phyloP scores from a whole-genome alignment of 2,329 filamentous ascomycete genomes.

The Didymellaceae sp. region DNA sequence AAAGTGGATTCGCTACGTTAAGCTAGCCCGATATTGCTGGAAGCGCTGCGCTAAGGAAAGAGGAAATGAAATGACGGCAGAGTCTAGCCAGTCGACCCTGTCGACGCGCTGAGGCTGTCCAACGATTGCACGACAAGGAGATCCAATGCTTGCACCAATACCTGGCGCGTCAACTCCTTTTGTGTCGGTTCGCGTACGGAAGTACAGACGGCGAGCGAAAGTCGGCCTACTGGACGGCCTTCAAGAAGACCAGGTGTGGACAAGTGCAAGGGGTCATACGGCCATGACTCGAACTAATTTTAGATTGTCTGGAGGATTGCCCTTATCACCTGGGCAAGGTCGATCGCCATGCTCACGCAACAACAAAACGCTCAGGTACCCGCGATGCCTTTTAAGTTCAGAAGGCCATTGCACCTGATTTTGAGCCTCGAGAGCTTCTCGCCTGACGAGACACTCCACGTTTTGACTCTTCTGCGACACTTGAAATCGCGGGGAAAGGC shows the following conservation, averaged over 20 bases:
- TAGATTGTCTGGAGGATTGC: slow-evolving; percentile 18
- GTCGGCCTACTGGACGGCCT: slow-evolving; percentile 10
- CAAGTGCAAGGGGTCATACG: slow-evolving; percentile 19
- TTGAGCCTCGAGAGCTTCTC: slow-evolving; percentile 27
- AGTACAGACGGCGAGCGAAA: slow-evolving; percentile 6
- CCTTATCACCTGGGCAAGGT: slow-evolving; percentile 5
- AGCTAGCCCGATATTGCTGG: slow-evolving; percentile 10
- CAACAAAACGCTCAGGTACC: slow-evolving; percentile 1
- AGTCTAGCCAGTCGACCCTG: slow-evolving; percentile 18
- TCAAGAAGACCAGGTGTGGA: slow-evolving; percentile 6
- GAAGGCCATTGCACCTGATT: slow-evolving; percentile 10
- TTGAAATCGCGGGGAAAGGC: slow-evolving; percentile 20
- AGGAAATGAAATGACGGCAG: slow-evolving; percentile 20
- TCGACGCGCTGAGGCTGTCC: slow-evolving; percentile 14
- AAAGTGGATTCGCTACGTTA: slow-evolving; percentile 12
- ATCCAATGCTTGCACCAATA: slow-evolving; percentile 12
- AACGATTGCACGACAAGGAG: slow-evolving; percentile 8
- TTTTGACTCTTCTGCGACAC: slow-evolving; percentile 21
- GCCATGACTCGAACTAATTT: slow-evolving; percentile 16
- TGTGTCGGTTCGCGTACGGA: slow-evolving; percentile 1
- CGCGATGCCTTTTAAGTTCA: slow-evolving; percentile 12
- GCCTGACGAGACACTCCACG: slow-evolving; percentile 24
- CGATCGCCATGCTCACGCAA: slow-evolving; percentile 13
- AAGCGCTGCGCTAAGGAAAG: slow-evolving; percentile 14
- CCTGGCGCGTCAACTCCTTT: slow-evolving; percentile 9